Percentiles rank a stretch among this genome's conserved stretches.
Conservation (phyloP, 768 basidiomycete species). For the Vararia minispora region DNA sequence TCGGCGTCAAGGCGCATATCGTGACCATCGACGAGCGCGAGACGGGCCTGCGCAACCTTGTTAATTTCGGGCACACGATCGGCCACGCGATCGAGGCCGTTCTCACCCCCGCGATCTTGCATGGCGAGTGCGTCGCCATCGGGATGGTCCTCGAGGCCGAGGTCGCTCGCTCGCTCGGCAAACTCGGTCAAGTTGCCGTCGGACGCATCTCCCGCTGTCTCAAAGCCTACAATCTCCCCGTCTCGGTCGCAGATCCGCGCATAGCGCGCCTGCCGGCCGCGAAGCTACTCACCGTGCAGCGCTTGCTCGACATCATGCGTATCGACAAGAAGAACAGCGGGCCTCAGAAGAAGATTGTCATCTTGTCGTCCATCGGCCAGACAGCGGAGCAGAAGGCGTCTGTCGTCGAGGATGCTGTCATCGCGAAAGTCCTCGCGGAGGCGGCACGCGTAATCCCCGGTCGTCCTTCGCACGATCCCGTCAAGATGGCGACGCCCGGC, state of each 20-base stretch:
- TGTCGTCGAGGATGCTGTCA: constrained; percentile 69
- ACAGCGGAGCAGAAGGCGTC: constrained; percentile 91
- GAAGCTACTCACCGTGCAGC: constrained; percentile 63
- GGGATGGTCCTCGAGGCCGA: constrained; percentile 98
- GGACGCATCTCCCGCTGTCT: constrained; percentile 82
- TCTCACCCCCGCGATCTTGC: constrained; percentile 84
- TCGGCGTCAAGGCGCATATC: constrained; percentile 93
- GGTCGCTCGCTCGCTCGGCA: constrained; percentile 77
- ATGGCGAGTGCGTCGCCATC: constrained; percentile 92
- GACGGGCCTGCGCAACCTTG: constrained; percentile 92
- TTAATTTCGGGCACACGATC: constrained; percentile 98
- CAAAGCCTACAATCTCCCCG: constrained; percentile 85
- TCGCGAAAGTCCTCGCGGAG: constrained; percentile 71
- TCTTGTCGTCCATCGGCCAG: constrained; percentile 83
- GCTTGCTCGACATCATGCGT: constrained; percentile 76
- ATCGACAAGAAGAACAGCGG: constrained; percentile 98
- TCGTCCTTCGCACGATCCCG: constrained; percentile 35
- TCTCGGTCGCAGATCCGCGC: constrained; percentile 67
- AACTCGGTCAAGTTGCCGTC: constrained; percentile 84
- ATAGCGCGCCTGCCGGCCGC: constrained; percentile 65
- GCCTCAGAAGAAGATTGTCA: constrained; percentile 84
- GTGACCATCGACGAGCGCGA: constrained; percentile 96
- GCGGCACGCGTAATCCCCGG: constrained; percentile 68
- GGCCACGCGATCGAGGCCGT: constrained; percentile 98
- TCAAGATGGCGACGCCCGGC: constrained; percentile 86